Conservation (phyloP, 2,329 filamentous ascomycete genomes). For the Cyphellophora attinorum region DNA sequence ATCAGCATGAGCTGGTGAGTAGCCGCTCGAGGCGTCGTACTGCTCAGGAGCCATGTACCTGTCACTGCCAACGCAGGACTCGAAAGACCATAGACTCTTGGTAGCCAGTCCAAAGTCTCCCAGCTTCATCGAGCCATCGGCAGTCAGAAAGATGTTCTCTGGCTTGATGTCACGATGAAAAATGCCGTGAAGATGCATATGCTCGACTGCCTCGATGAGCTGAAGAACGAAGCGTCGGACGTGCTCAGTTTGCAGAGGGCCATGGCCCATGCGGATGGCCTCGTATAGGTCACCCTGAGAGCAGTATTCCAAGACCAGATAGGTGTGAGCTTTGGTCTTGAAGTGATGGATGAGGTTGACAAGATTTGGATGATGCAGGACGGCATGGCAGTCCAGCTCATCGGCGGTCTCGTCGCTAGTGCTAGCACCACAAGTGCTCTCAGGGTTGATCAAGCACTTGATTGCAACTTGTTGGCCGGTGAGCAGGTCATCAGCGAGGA, state of each 20-base stretch:
- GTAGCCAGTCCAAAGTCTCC: constrained; percentile 94
- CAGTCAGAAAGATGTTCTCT: constrained; percentile 93
- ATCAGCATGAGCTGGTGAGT: constrained; percentile 87
- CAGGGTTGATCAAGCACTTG: constrained; percentile 86
- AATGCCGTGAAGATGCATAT: constrained; percentile 82
- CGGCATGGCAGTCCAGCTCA: constrained; percentile 61
- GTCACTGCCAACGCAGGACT: constrained; percentile 91
- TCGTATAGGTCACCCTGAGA: constrained; percentile 94
- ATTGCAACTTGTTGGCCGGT: constrained; percentile 79
- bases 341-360: constrained; percentile 88
- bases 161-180: constrained; percentile 99
- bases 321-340: constrained; percentile 82
- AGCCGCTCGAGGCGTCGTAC: constrained; percentile 79
- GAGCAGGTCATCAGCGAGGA: constrained; percentile 71
- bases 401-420: constrained; percentile 51
- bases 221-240: constrained; percentile 96
- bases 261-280: constrained; percentile 80
- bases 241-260: constrained; percentile 88
- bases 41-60: constrained; percentile 99
- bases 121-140: constrained; percentile 84
- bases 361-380: constrained; percentile 76
- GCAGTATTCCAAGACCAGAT: constrained; percentile 91
- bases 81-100: constrained; percentile 78
- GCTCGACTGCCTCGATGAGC: constrained; percentile 78
- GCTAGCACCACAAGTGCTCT: constrained; percentile 22